phyloP scores from a whole-genome alignment of 2,329 filamentous ascomycete genomes.

The Didymella lethalis region DNA sequence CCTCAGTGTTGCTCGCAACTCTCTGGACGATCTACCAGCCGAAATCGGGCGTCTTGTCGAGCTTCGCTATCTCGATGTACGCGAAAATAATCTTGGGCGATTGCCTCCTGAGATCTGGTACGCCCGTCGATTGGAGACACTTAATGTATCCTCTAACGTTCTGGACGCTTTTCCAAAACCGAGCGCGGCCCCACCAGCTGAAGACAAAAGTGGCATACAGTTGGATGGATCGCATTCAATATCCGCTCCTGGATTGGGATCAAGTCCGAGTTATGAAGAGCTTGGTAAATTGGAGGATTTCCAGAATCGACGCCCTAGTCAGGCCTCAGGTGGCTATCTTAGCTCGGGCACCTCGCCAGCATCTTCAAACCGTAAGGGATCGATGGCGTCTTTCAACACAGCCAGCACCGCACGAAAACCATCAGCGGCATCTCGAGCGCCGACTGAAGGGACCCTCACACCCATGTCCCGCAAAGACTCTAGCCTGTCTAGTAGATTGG shows the following conservation, averaged over 20 bases:
- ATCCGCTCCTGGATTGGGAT: slow-evolving; percentile 52
- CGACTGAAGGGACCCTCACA: slow-evolving; percentile 65
- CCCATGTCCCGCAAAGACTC: slow-evolving; percentile 83
- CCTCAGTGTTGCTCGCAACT: slow-evolving; percentile 93
- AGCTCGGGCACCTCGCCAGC: slow-evolving; percentile 78
- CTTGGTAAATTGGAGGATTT: slow-evolving; percentile 71
- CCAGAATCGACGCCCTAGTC: slow-evolving; percentile 77
- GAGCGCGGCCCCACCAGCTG: slow-evolving; percentile 69
- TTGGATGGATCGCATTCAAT: slow-evolving; percentile 54
- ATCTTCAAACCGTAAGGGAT: slow-evolving; percentile 74
- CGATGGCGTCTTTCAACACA: slow-evolving; percentile 79
- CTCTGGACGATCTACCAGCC: slow-evolving; percentile 79
- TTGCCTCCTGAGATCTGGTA: slow-evolving; percentile 96
- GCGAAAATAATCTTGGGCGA: slow-evolving; percentile 90
- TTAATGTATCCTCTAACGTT: slow-evolving; percentile 96
- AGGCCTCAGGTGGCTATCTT: slow-evolving; percentile 78
- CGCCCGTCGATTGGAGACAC: slow-evolving; percentile 84
- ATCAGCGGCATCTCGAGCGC: slow-evolving; percentile 76
- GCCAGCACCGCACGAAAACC: slow-evolving; percentile 68
- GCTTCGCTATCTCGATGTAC: slow-evolving; percentile 83
- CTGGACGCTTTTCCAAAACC: slow-evolving; percentile 91
- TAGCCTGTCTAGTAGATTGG: slow-evolving; percentile 77
- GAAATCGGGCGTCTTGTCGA: slow-evolving; percentile 90
- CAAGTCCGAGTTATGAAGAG: slow-evolving; percentile 80
- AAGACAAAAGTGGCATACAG: slow-evolving; percentile 44